phyloP scores from a whole-genome alignment of 768 basidiomycete genomes.

The Dacryopinax primogenitus region DNA sequence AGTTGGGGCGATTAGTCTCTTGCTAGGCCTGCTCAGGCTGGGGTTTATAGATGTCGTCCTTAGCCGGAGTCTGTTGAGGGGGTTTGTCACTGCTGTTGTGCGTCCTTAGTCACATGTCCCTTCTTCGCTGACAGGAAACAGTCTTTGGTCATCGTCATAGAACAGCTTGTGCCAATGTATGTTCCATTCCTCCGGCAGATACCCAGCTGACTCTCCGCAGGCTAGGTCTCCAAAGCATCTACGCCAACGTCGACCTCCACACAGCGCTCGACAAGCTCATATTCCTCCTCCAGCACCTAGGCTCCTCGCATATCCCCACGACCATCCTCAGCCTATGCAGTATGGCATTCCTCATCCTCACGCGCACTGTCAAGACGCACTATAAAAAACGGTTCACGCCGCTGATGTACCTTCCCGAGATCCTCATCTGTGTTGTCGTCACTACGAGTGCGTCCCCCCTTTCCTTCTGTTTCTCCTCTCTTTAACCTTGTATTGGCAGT shows the following conservation, averaged over 20 bases:
- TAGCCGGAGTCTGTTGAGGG: constrained; percentile 73
- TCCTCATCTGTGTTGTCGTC: constrained; percentile 69
- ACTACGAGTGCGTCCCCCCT: constrained; percentile 52
- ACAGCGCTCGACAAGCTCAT: constrained; percentile 62
- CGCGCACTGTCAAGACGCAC: constrained; percentile 43
- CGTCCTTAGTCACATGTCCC: constrained; percentile 6
- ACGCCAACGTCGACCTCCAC: constrained; percentile 44
- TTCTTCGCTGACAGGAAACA: constrained; percentile 9
- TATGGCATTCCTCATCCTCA: constrained; percentile 48
- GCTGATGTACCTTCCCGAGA: constrained; percentile 78
- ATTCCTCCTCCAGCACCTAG: constrained; percentile 52
- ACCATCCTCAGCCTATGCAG: constrained; percentile 61
- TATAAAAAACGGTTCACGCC: constrained; percentile 48
- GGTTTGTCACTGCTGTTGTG: constrained; percentile 68
- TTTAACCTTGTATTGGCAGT: constrained; percentile 33
- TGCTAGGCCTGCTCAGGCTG: constrained; percentile 74
- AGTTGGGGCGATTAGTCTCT: constrained; percentile 72
- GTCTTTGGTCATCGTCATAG: constrained; percentile 69
- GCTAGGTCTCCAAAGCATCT: constrained; percentile 52
- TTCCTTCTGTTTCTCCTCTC: constrained; percentile 9
- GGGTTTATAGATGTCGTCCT: constrained; percentile 91
- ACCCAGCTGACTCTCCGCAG: not conserved
- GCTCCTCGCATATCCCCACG: constrained; percentile 44
- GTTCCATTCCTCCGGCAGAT: not conserved
- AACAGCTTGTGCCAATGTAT: constrained; percentile 63